Evolutionary conservation across 345 rosid species (phyloP).

Genomic region (Hibiscus tridactylites): DNA sequence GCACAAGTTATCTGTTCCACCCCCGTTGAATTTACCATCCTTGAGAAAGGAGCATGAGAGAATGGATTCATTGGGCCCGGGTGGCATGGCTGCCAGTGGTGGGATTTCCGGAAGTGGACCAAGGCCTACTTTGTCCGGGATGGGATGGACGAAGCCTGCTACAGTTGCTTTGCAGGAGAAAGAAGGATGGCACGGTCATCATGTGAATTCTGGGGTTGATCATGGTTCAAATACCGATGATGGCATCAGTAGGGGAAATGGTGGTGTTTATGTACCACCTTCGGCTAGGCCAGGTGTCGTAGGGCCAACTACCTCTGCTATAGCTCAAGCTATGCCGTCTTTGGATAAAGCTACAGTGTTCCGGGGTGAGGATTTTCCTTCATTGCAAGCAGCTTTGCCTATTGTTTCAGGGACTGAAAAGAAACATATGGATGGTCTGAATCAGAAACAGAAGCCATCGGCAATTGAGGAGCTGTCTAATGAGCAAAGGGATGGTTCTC

Average conservation of each 20-base stretch:
- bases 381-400: constrained; percentile 71
- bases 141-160: constrained; percentile 89
- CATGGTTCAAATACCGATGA: constrained; percentile 27
- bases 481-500: constrained; percentile 35
- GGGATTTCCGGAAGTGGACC: constrained; percentile 61
- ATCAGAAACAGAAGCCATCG: constrained; percentile 59
- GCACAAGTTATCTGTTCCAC: constrained; percentile 93
- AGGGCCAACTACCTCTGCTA: constrained; percentile 21
- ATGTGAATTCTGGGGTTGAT: constrained; percentile 25
- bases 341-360: constrained; percentile 58
- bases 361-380: constrained; percentile 96
- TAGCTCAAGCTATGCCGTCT: constrained; percentile 17
- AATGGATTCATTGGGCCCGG: constrained; percentile 60
- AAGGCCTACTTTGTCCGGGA: constrained; percentile 71
- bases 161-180: constrained; percentile 46
- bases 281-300: constrained; percentile 33
- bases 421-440: constrained; percentile 67
- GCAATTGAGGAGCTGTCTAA: constrained; percentile 29
- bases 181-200: constrained; percentile 29
- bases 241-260: constrained; percentile 35
- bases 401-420: constrained; percentile 38
- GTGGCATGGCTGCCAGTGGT: constrained; percentile 57
- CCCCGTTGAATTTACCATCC: constrained; percentile 97
- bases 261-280: constrained; percentile 44
- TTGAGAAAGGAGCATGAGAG: constrained; percentile 84